Percentiles rank a stretch among this genome's conserved stretches.
Evolutionary conservation across 2,329 filamentous ascomycete genomes (phyloP).

Genomic region (Fusarium sp.): DNA sequence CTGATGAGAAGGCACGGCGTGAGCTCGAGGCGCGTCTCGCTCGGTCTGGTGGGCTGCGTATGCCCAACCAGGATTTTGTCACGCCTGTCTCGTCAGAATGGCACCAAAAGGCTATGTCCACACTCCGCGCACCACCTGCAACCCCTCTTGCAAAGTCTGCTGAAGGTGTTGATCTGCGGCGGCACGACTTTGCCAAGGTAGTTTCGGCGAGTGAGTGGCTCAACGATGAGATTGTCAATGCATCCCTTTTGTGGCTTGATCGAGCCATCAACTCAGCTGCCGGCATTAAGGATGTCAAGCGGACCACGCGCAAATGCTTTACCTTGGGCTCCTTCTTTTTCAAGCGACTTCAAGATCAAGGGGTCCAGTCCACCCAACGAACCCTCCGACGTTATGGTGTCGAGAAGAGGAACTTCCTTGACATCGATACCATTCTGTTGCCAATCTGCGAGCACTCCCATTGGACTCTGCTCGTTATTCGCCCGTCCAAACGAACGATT

Average conservation of each 20-base stretch:
- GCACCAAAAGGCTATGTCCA: conserved; percentile 44
- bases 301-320: conserved; percentile 66
- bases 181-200: conserved; percentile 72
- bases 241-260: conserved; percentile 70
- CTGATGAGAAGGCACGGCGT: conserved; percentile 40
- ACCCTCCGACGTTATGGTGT: conserved; percentile 69
- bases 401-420: conserved; percentile 68
- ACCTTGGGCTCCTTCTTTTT: conserved; percentile 76
- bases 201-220: conserved; percentile 71
- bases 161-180: conserved; percentile 61
- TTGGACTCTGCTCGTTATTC: conserved; percentile 78
- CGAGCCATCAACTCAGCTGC: conserved; percentile 66
- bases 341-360: conserved; percentile 61
- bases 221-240: conserved; percentile 81
- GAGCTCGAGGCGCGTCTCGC: conserved; percentile 47
- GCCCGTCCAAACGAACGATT: conserved; percentile 68
- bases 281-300: conserved; percentile 61
- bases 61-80: conserved; percentile 46
- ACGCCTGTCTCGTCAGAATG: conserved; percentile 46
- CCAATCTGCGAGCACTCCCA: conserved; percentile 74
- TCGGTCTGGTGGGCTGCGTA: conserved; percentile 48
- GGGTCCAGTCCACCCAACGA: conserved; percentile 60
- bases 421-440: conserved; percentile 75
- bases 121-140: conserved; percentile 50
- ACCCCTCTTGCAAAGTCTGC: conserved; percentile 58